These are phyloP conservation scores for Coccomyxa subellipsoidea DNA, from an alignment of 163 green algal genomes.

Conservation along the genomic window DNA sequence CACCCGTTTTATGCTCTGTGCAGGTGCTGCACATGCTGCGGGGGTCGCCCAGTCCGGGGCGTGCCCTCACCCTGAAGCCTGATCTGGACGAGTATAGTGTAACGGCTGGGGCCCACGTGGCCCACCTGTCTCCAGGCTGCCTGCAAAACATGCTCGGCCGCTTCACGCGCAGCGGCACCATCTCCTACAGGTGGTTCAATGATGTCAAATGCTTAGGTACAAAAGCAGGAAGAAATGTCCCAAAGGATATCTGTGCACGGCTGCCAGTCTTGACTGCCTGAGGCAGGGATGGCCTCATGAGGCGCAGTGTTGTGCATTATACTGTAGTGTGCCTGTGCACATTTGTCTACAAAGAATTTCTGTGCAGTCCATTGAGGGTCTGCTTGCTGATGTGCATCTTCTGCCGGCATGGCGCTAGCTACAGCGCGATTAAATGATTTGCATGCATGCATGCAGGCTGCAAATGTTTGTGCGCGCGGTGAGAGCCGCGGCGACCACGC, in stretches of 20 bases:
- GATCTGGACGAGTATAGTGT: not conserved
- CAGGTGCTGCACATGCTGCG: slow-evolving; percentile 7
- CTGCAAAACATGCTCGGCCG: not conserved
- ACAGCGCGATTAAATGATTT: too few relatives aligned
- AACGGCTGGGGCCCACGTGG: not conserved
- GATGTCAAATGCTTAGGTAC: not conserved
- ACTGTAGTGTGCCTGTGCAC: too few relatives aligned
- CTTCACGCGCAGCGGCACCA: not conserved
- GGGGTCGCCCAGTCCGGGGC: not conserved
- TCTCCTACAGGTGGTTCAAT: not conserved
- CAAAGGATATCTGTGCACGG: too few relatives aligned
- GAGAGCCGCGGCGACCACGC: not conserved
- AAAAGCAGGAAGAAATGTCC: too few relatives aligned
- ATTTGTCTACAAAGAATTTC: too few relatives aligned
- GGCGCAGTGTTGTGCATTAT: too few relatives aligned
- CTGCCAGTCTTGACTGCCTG: too few relatives aligned
- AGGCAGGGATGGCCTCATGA: too few relatives aligned
- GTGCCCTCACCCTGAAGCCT: not conserved
- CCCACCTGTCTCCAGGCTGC: slow-evolving; percentile 1
- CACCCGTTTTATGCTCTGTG: not conserved
- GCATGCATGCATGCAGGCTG: too few relatives aligned
- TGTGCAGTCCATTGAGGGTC: too few relatives aligned
- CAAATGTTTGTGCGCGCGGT: not conserved
- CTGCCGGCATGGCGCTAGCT: too few relatives aligned
- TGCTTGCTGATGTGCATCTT: too few relatives aligned